Evolutionary conservation across 1,284 basidiomycete genomes (phyloP), one percentile per base, ranked within the genome.

Genomic region (Ustilago shanxiensis): DNA sequence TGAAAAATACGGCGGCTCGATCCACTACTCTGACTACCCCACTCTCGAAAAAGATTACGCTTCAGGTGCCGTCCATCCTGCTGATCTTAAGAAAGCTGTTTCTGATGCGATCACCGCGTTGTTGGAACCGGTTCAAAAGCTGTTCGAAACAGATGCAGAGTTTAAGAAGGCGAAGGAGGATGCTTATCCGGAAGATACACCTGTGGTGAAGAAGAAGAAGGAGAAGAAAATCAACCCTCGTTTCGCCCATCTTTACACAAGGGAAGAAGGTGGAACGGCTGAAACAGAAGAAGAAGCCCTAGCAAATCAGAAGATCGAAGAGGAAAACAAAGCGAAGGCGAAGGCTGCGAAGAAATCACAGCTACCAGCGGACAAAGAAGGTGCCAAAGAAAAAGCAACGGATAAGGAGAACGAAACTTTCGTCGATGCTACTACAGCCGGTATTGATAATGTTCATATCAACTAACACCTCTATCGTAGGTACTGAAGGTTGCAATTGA

Each of bases 81-180:
- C 91, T 31, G 97, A 98, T 86, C 88, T 99, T 80, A 99, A 99
- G 88, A 87, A 87, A 9, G 90, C 91, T 0, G 93, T 98, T 16
- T 62, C 90, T n/a, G 90, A 91, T 31, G 92, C 92, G 6, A 91
- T 99, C 81, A 89, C 90, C 79, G 88, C 88, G n/a, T 87, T 99
- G 31, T 88, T 99, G 41, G 91, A 90, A 31, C 96, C 96, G 0
- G 92, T 99, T 57, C 90, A 92, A 77, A 89, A 90, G 77, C 89
- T 90, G 56, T 97, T 93, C 80, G 90, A 92, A 79, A 90, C 88
- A 65, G 91, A 91, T 79, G 89, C 91, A 77, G 93, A 94, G 84
- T 98, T 95, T 91, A 90, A 93, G 86, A 89, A 89, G 83, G 88
- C 92, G 10, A 92, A 93, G 85, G 89, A 89, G 80, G 87, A 91